Percentiles rank a stretch among this genome's conserved stretches.
These are phyloP conservation scores for Entomortierella lignicola DNA, from an alignment of 192 early-diverging fungal genomes.

Conservation along the genomic window DNA sequence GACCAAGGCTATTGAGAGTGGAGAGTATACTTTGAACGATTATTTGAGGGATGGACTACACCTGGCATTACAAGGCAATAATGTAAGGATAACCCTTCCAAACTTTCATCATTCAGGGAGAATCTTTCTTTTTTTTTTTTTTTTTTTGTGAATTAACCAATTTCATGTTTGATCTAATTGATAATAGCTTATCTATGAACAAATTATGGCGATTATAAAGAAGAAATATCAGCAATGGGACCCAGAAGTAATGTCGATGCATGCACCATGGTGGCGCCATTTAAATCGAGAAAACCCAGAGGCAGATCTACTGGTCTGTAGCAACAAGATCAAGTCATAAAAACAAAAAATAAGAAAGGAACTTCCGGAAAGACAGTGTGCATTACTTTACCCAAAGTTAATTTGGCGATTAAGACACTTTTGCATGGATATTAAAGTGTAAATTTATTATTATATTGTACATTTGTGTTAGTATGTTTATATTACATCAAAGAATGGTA, in stretches of 20 bases:
- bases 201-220: slow-evolving; percentile 57
- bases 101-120: background rate
- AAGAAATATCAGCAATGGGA: slow-evolving; percentile 59
- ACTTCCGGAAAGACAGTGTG: too few relatives aligned
- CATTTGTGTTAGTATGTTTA: background rate
- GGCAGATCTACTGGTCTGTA: slow-evolving; percentile 32
- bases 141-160: too few relatives aligned
- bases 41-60: slow-evolving; percentile 70
- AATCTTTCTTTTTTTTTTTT: background rate
- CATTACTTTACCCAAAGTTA: too few relatives aligned
- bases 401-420: too few relatives aligned
- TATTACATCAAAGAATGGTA: slow-evolving; percentile 55
- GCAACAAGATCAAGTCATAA: slow-evolving; percentile 20
- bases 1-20: slow-evolving; percentile 8
- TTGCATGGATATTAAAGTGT: too few relatives aligned
- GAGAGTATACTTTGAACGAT: slow-evolving; percentile 14
- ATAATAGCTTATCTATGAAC: slow-evolving; percentile 47
- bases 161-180: background rate
- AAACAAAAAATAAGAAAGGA: background rate
- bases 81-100: slow-evolving; percentile 32
- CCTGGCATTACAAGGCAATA: slow-evolving; percentile 63
- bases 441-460: background rate
- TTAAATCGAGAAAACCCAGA: slow-evolving; percentile 27
- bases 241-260: slow-evolving; percentile 60
- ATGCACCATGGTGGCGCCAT: slow-evolving; percentile 55